phyloP scores from a whole-genome alignment of 352 stramenopile species.

The Phytophthora multivora region DNA sequence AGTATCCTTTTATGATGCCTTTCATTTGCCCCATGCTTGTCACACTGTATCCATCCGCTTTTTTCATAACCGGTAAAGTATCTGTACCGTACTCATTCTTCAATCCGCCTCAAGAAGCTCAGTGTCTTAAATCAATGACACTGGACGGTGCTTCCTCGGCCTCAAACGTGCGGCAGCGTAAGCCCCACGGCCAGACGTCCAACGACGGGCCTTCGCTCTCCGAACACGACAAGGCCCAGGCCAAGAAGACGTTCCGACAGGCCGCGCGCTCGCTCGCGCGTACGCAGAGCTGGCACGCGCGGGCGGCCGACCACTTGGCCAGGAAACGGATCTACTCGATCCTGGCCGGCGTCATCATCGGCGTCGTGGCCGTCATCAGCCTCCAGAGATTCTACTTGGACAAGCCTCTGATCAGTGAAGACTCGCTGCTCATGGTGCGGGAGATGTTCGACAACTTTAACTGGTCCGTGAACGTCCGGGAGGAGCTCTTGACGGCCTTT shows the following conservation, averaged over 20 bases:
- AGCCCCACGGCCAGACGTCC: constrained; percentile 16
- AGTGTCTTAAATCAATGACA: constrained; percentile 16
- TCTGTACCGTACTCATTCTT: constrained; percentile 14
- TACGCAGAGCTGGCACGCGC: constrained; percentile 60
- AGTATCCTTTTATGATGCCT: constrained; percentile 17
- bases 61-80: not conserved
- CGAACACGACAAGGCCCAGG: constrained; percentile 13
- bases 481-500: constrained; percentile 67
- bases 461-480: constrained; percentile 68
- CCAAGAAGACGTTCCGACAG: constrained; percentile 29
- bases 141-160: constrained; percentile 7
- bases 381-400: constrained; percentile 58
- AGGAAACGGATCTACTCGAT: constrained; percentile 78
- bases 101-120: constrained; percentile 9
- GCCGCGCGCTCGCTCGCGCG: constrained; percentile 35
- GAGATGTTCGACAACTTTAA: constrained; percentile 71
- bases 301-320: constrained; percentile 59
- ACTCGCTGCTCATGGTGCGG: constrained; percentile 53
- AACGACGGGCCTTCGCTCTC: constrained; percentile 2
- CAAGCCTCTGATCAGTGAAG: constrained; percentile 50
- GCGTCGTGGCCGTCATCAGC: constrained; percentile 53
- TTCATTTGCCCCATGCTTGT: constrained; percentile 10
- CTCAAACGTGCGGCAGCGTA: constrained; percentile 34
- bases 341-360: constrained; percentile 58
- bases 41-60: constrained; percentile 3